A percentile compares a stretch with the other conserved stretches of the same genome.
These are phyloP conservation scores for Dalbergia oliveri DNA, from an alignment of 306 rosid species.

Conservation along the genomic window DNA sequence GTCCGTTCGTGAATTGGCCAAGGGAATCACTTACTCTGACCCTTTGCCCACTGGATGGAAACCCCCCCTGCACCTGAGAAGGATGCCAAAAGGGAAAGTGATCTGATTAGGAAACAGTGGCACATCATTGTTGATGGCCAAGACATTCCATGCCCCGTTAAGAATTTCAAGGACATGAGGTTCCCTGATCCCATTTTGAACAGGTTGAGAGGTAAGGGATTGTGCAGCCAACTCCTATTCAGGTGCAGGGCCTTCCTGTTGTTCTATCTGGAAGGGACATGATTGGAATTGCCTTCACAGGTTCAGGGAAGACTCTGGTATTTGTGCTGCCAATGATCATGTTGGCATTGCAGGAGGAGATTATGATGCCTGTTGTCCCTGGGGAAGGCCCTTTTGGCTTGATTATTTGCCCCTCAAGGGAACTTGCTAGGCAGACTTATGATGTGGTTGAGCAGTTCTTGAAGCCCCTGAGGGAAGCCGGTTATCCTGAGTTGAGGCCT, in stretches of 20 bases:
- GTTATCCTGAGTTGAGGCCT: constrained; percentile 89
- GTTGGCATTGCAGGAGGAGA: constrained; percentile 93
- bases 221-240: constrained; percentile 95
- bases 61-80: constrained; percentile 80
- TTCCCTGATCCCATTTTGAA: constrained; percentile 88
- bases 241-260: constrained; percentile 98
- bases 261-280: constrained; percentile 86
- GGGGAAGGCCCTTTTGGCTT: constrained; percentile 96
- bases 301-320: constrained; percentile 88
- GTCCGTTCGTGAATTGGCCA: constrained; percentile 95
- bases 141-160: constrained; percentile 79
- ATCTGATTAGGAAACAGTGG: constrained; percentile 87
- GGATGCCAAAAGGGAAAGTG: constrained; percentile 69
- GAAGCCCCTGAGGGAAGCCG: constrained; percentile 83
- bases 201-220: constrained; percentile 80
- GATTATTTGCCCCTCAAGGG: constrained; percentile 90
- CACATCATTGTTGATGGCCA: constrained; percentile 91
- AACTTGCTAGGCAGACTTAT: constrained; percentile 92
- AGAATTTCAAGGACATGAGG: constrained; percentile 91
- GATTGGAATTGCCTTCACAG: constrained; percentile 98
- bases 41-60: constrained; percentile 94
- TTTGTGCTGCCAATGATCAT: constrained; percentile 95
- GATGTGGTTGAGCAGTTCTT: constrained; percentile 88
- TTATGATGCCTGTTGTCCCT: constrained; percentile 88
- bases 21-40: constrained; percentile 85